Percentiles rank a stretch among this genome's conserved stretches.
These are phyloP conservation scores for Leccinum imitatum DNA, from an alignment of 768 basidiomycete species.

Conservation along the genomic window DNA sequence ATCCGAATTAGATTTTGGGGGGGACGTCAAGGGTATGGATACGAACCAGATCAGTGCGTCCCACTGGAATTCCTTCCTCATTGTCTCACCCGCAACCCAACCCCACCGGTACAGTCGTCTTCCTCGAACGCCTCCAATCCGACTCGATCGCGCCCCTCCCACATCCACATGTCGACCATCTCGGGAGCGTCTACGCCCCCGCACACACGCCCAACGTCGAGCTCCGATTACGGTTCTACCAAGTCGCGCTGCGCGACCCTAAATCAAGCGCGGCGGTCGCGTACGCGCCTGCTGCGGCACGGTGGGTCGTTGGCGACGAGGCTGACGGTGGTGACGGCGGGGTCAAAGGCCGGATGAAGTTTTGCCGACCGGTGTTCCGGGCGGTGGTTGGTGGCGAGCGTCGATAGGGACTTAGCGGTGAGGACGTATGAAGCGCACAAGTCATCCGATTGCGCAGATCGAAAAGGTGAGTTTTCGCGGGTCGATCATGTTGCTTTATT, in stretches of 20 bases:
- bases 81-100: too few relatives aligned
- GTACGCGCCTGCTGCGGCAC: too few relatives aligned
- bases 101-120: slow-evolving; percentile 55
- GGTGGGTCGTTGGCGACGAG: too few relatives aligned
- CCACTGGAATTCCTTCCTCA: too few relatives aligned
- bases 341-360: too few relatives aligned
- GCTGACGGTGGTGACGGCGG: slow-evolving; percentile 17
- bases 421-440: too few relatives aligned
- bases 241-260: slow-evolving; percentile 34
- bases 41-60: slow-evolving; percentile 73
- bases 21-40: slow-evolving; percentile 64
- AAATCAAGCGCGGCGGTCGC: slow-evolving; percentile 32
- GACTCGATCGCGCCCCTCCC: slow-evolving; percentile 54
- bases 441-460: too few relatives aligned
- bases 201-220: slow-evolving; percentile 66
- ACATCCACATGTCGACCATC: slow-evolving; percentile 51
- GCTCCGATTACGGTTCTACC: slow-evolving; percentile 46
- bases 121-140: slow-evolving; percentile 75
- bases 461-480: slow-evolving; percentile 51
- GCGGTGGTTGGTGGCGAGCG: slow-evolving; percentile 32
- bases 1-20: slow-evolving; percentile 51
- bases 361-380: slow-evolving; percentile 13
- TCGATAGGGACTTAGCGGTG: too few relatives aligned
- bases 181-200: slow-evolving; percentile 52
- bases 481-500: not conserved